These are phyloP conservation scores for Pachysandra terminalis DNA, from an alignment of 164 flowering plant species.

Conservation along the genomic window DNA sequence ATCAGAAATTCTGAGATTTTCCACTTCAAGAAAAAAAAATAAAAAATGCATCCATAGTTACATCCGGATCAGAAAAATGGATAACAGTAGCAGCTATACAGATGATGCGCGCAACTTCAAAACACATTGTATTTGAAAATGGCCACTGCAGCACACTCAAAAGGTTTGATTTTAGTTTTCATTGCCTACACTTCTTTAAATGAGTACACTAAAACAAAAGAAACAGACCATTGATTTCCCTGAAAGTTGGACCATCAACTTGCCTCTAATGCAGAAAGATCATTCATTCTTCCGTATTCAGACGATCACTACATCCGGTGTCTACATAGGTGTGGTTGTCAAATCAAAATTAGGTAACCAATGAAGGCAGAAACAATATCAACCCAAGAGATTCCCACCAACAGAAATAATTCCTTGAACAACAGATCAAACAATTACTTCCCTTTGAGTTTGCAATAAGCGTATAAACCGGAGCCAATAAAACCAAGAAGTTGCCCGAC, in stretches of 20 bases:
- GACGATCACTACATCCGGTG: not conserved
- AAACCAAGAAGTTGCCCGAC: slow-evolving; percentile 83
- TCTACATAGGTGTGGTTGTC: not conserved
- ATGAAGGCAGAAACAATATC: slow-evolving; percentile 2
- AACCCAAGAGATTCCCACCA: not conserved
- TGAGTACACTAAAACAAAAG: not conserved
- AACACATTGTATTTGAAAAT: not conserved
- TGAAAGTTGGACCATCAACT: not conserved
- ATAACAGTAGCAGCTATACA: not conserved
- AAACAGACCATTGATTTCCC: not conserved
- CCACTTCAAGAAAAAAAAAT: too few species aligned
- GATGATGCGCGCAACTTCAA: not conserved
- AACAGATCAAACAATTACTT: slow-evolving; percentile 24
- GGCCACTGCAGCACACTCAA: not conserved
- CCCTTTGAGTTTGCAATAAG: slow-evolving; percentile 61
- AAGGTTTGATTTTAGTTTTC: not conserved
- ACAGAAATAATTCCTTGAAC: not conserved
- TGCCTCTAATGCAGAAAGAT: not conserved
- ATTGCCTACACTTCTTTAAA: not conserved
- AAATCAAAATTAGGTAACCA: not conserved
- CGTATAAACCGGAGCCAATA: slow-evolving; percentile 83
- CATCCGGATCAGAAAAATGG: too few species aligned
- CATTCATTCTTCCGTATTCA: not conserved
- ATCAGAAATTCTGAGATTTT: too few species aligned
- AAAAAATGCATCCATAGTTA: too few species aligned